phyloP scores from a whole-genome alignment of 2,329 filamentous ascomycete genomes.

The Albifimbria verrucaria region DNA sequence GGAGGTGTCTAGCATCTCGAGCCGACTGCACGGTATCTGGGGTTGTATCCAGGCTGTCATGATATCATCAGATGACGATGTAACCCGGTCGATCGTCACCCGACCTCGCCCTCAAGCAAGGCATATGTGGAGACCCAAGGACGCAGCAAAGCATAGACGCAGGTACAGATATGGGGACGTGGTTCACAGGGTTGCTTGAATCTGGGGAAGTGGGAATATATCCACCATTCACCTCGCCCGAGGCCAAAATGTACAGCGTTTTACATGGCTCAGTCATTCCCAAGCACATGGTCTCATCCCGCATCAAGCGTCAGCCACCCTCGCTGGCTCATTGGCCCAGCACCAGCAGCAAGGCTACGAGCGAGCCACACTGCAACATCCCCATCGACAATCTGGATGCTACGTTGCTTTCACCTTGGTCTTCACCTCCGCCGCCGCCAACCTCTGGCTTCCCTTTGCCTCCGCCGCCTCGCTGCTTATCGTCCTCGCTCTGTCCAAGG shows the following conservation, averaged over 20 bases:
- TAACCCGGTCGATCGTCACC: not conserved
- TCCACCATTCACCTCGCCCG: no score
- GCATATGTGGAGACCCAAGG: not conserved
- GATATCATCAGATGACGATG: not conserved
- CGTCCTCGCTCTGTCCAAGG: slow-evolving; percentile 10
- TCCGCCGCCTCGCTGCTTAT: not conserved
- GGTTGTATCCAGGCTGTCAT: not conserved
- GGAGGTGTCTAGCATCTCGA: not conserved
- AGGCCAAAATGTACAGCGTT: not conserved
- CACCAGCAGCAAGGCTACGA: not conserved
- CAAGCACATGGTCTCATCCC: not conserved
- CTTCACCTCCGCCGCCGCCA: not conserved
- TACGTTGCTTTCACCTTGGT: not conserved
- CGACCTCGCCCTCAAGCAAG: not conserved
- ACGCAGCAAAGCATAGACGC: not conserved
- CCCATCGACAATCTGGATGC: not conserved
- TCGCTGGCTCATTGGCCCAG: not conserved
- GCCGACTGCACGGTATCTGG: not conserved
- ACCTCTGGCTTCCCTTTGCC: not conserved
- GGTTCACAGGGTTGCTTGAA: not conserved
- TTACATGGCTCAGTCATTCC: not conserved
- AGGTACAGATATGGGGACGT: no score
- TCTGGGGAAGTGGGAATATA: no score
- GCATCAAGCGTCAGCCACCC: not conserved
- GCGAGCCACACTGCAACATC: not conserved